phyloP scores from a whole-genome alignment of 163 green algal genomes.

The Chlorella variabilis region DNA sequence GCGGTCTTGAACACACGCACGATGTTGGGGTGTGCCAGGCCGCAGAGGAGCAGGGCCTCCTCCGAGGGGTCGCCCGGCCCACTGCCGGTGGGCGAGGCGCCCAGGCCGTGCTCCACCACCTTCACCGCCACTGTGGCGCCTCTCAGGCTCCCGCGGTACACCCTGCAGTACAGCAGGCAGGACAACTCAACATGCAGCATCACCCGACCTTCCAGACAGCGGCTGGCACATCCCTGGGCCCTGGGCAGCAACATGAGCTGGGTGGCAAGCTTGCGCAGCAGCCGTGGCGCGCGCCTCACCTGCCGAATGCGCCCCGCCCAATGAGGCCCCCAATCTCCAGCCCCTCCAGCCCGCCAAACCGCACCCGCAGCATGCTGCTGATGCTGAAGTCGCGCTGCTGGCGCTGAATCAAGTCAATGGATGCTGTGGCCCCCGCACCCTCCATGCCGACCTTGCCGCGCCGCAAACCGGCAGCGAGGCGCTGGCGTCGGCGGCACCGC shows the following conservation, averaged over 20 bases:
- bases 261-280: too few species aligned
- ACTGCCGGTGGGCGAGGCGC: neutral
- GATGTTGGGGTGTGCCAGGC: slow-evolving; percentile 5
- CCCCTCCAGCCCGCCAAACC: slow-evolving; percentile 7
- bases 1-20: neutral
- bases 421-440: neutral
- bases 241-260: too few species aligned
- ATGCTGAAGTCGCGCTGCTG: neutral
- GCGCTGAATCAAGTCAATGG: neutral
- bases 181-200: too few species aligned
- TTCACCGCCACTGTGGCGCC: neutral
- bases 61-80: neutral
- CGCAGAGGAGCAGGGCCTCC: neutral
- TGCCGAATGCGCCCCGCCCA: neutral
- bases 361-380: neutral
- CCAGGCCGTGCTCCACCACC: neutral
- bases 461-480: too few species aligned
- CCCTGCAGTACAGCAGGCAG: neutral
- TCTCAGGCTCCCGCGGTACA: neutral
- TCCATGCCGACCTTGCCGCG: too few species aligned
- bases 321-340: slow-evolving; percentile 1
- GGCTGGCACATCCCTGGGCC: too few species aligned
- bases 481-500: too few species aligned
- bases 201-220: too few species aligned
- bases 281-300: neutral